Base-by-base conservation (phyloP, 2,329 filamentous ascomycete species). In the Trichoderma koningii region DNA sequence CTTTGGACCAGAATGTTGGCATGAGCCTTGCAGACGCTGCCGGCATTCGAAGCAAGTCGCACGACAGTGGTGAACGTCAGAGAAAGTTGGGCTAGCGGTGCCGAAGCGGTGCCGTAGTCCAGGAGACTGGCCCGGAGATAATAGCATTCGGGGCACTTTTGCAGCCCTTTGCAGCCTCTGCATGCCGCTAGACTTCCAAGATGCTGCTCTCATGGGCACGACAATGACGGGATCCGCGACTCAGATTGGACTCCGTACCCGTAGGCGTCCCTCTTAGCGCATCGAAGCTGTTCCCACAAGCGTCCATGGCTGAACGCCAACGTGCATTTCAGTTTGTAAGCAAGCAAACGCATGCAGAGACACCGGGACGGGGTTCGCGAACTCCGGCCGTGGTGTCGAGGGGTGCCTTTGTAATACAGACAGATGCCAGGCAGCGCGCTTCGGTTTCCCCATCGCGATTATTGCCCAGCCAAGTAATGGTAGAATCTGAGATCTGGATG, bases 121-220 rank as follows among this genome's bases (percentile, higher is more conserved):
- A 55, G 23, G 26, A 63, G 50, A 30, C 34, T 63, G 26, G 10
- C 34, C 50, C 59, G 59, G 59, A 63, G 59, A 63, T 63, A 38
- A 38, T 38, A 63, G 59, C 59, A 34, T 38, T 44, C 59, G 48
- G 47, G 41, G 59, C 17, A 55, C 59, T 63, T 55, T 63, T 63
- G 50, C 28, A 63, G 34, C 10, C 10, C 34, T 38, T 38, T 38
- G 34, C 34, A 38, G 34, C 34, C 34, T 38, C 34, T 38, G 34
- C 34, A 14, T n/a, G 34, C 15, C 21, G 12, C 51, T 34, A 38
- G 38, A 5, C 48, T 41, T 44, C 59, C 30, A 45, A 28, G 38
- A 60, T 15, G 7, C 34, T 28, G 19, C 9, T 47, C 28, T 17
- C 45, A 47, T 44, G 26, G 30, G 56, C 45, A 41, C 21, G 38